phyloP scores from a whole-genome alignment of 2,329 filamentous ascomycete genomes.

The Daldinia sp. region DNA sequence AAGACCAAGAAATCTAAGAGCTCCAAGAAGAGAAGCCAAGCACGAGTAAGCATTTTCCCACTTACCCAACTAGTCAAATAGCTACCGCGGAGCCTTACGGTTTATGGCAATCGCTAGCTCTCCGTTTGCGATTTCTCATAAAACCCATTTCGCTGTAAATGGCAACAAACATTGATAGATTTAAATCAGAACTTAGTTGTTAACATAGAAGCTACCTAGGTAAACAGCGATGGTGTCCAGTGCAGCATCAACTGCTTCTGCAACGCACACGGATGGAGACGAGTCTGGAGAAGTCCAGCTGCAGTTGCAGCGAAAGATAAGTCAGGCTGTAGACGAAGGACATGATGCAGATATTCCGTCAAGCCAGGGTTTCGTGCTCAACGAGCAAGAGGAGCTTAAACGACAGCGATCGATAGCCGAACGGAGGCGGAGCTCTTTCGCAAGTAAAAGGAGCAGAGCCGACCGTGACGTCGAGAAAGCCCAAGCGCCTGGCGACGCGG shows the following conservation, averaged over 20 bases:
- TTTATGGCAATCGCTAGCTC: neutral
- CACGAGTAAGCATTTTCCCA: constrained; percentile 25
- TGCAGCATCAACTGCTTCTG: constrained; percentile 39
- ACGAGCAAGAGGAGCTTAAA: constrained; percentile 55
- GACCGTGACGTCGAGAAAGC: constrained; percentile 46
- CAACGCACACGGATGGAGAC: constrained; percentile 32
- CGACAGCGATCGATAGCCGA: constrained; percentile 54
- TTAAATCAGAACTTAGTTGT: neutral
- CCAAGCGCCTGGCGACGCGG: constrained; percentile 33
- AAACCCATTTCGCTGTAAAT: neutral
- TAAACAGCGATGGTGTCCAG: constrained; percentile 42
- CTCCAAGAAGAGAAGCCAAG: constrained; percentile 21
- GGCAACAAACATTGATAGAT: neutral
- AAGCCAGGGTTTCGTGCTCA: constrained; percentile 59
- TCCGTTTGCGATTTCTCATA: neutral
- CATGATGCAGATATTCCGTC: constrained; percentile 65
- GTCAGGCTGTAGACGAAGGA: constrained; percentile 59
- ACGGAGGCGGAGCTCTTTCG: constrained; percentile 37
- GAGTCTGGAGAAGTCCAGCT: constrained; percentile 24
- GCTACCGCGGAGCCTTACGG: neutral
- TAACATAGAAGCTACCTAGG: constrained; percentile 14
- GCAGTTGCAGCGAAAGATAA: constrained; percentile 51
- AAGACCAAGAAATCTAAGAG: constrained; percentile 17
- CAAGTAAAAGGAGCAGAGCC: constrained; percentile 25
- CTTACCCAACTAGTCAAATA: neutral